Conservation (phyloP, 1,284 basidiomycete species). For the Sporisorium reilianum region DNA sequence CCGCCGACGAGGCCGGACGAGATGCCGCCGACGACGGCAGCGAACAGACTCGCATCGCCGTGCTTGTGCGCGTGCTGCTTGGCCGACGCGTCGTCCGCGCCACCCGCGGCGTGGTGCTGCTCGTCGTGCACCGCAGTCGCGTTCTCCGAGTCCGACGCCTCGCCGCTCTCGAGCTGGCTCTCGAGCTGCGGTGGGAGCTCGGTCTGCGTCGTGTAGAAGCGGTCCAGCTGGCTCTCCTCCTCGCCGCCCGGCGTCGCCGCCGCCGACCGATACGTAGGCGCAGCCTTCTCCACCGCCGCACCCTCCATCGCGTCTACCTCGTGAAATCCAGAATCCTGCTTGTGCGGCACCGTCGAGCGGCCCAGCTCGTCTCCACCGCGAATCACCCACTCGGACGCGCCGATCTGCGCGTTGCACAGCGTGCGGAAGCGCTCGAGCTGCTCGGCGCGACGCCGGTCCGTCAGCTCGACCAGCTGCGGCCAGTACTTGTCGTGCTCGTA, state of each 20-base stretch:
- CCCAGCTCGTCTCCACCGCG: slow-evolving; percentile 62
- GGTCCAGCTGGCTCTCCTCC: too few relatives aligned
- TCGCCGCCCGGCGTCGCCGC: slow-evolving; percentile 5
- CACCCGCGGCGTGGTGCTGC: not conserved
- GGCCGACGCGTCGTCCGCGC: not conserved
- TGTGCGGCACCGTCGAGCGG: slow-evolving; percentile 22
- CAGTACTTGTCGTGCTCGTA: slow-evolving; percentile 82
- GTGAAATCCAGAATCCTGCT: slow-evolving; percentile 46
- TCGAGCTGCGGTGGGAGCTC: slow-evolving; percentile 36
- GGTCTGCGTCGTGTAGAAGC: slow-evolving; percentile 44
- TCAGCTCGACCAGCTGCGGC: slow-evolving; percentile 76
- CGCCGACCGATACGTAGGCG: slow-evolving; percentile 20
- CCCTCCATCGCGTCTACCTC: slow-evolving; percentile 15
- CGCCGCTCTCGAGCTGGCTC: slow-evolving; percentile 5
- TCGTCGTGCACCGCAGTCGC: slow-evolving; percentile 25
- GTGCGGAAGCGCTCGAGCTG: slow-evolving; percentile 74
- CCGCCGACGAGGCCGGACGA: slow-evolving; percentile 26
- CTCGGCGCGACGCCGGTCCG: slow-evolving; percentile 72
- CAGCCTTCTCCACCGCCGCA: slow-evolving; percentile 7
- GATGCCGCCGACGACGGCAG: slow-evolving; percentile 37
- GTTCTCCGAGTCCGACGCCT: slow-evolving; percentile 23
- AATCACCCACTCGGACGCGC: slow-evolving; percentile 69
- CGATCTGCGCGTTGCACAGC: slow-evolving; percentile 63
- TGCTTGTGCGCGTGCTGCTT: slow-evolving; percentile 27
- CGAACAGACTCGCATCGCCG: slow-evolving; percentile 35